These are phyloP conservation scores for Viola odorata DNA, from an alignment of 345 rosid genomes.

Conservation along the genomic window DNA sequence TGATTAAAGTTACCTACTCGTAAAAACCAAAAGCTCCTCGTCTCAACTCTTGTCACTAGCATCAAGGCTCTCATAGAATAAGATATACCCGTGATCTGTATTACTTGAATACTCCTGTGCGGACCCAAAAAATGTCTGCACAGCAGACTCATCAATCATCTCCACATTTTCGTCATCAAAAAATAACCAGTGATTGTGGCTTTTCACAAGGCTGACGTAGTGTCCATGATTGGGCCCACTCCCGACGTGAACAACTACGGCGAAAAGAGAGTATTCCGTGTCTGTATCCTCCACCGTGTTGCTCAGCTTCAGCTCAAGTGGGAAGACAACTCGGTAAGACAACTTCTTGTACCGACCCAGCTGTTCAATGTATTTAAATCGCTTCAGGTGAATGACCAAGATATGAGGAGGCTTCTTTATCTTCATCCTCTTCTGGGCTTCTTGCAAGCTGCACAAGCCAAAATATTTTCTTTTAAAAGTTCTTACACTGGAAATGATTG, in stretches of 20 bases:
- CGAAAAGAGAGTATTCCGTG: conserved; percentile 84
- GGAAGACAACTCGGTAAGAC: conserved; percentile 89
- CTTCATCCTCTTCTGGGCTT: conserved; percentile 99
- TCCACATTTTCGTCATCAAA: conserved; percentile 97
- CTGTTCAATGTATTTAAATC: conserved; percentile 97
- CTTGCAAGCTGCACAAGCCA: conserved; percentile 77
- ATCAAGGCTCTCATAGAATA: conserved; percentile 88
- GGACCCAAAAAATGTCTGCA: conserved; percentile 96
- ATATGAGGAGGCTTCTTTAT: conserved; percentile 95
- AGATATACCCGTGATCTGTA: conserved; percentile 96
- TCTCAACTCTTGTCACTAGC: conserved; percentile 45
- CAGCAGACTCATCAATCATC: conserved; percentile 97
- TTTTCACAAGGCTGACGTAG: conserved; percentile 95
- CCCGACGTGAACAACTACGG: conserved; percentile 97
- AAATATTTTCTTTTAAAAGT: background rate
- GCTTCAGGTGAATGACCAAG: conserved; percentile 84
- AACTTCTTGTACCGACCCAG: conserved; percentile 92
- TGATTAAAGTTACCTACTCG: conserved; percentile 37
- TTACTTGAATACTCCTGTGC: conserved; percentile 94
- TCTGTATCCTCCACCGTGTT: conserved; percentile 89
- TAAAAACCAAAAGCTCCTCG: conserved; percentile 16
- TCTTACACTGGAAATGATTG: background rate
- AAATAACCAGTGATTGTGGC: conserved; percentile 98
- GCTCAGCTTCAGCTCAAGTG: conserved; percentile 91
- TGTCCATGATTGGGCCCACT: conserved; percentile 98